phyloP scores from a whole-genome alignment of 2,329 filamentous ascomycete species.

The Aspergillus sojae region DNA sequence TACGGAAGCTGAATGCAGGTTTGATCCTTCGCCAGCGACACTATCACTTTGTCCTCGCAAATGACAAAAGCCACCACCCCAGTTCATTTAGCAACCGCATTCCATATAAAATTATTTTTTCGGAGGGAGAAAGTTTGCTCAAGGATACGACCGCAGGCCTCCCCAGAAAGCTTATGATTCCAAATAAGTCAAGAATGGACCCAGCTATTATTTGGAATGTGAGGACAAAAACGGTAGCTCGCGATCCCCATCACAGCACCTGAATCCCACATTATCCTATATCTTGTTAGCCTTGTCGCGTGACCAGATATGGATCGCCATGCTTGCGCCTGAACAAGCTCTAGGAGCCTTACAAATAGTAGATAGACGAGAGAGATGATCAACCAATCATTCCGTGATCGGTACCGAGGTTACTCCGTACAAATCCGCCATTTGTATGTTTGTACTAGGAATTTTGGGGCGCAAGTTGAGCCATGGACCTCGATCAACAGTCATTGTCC shows the following conservation, averaged over 20 bases:
- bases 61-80: not conserved
- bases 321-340: not conserved
- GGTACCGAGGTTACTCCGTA: not conserved
- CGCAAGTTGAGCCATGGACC: not conserved
- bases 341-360: not conserved
- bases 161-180: not conserved
- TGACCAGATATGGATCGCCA: not conserved
- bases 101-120: not conserved
- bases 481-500: not conserved
- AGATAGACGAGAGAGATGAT: not conserved
- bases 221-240: not conserved
- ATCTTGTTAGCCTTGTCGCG: not conserved
- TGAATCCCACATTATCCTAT: not conserved
- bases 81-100: not conserved
- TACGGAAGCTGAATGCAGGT: not conserved
- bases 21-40: not conserved
- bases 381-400: not conserved
- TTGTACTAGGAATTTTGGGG: not conserved
- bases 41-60: not conserved
- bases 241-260: not conserved
- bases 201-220: not conserved
- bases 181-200: not conserved
- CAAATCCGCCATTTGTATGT: not conserved
- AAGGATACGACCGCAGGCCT: not conserved
- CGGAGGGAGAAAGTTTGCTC: not conserved